These are phyloP conservation scores for Taphrina deformans DNA, from an alignment of 1,139 yeast genomes.

Conservation along the genomic window DNA sequence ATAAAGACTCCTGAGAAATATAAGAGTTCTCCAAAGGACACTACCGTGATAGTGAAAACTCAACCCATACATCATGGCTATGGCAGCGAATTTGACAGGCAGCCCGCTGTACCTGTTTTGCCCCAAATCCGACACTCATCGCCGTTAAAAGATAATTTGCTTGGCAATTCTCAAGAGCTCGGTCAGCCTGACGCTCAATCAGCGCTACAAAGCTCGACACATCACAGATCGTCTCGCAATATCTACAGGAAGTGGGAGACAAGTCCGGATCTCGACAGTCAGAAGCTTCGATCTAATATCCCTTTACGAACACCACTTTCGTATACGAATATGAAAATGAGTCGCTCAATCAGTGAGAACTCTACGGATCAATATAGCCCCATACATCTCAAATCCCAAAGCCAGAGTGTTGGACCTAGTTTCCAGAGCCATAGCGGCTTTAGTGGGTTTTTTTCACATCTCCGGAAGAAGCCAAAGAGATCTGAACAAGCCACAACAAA, in stretches of 20 bases:
- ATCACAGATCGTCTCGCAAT: neutral
- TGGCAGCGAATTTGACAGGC: neutral
- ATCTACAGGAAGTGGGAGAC: neutral
- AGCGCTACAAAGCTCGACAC: neutral
- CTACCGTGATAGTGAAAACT: neutral
- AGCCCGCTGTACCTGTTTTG: neutral
- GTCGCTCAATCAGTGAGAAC: neutral
- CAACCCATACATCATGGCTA: neutral
- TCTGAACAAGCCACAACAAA: neutral
- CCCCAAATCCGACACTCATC: constrained; percentile 7
- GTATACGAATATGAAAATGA: neutral
- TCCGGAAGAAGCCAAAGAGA: neutral
- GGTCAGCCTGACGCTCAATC: neutral
- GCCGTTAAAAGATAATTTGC: neutral
- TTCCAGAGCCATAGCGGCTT: neutral
- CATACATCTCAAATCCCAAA: neutral
- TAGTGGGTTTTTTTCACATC: neutral
- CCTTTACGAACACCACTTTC: neutral
- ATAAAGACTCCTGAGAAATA: neutral
- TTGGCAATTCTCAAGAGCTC: neutral
- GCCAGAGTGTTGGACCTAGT: neutral
- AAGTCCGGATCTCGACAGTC: neutral
- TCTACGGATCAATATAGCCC: neutral
- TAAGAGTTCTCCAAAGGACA: neutral
- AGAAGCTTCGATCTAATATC: neutral